phyloP scores from a whole-genome alignment of 192 early-diverging fungal species.

The Dispira parvispora region DNA sequence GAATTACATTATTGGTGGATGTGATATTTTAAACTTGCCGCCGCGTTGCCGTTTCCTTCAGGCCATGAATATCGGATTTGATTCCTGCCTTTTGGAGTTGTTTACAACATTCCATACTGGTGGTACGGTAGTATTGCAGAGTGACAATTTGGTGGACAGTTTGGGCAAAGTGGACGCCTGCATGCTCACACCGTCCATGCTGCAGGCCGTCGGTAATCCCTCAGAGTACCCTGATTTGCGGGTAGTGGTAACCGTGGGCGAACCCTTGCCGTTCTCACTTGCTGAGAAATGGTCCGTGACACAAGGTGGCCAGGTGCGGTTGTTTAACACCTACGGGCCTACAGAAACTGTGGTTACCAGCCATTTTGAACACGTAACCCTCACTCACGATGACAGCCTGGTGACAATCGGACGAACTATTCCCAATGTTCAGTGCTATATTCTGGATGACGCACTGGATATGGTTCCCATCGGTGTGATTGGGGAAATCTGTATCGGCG shows the following conservation, averaged over 20 bases:
- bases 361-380: neutral
- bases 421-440: neutral
- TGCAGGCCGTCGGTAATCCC: neutral
- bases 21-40: neutral
- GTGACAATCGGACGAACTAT: neutral
- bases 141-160: neutral
- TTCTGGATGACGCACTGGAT: neutral
- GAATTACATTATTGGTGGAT: neutral
- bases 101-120: conserved; percentile 1
- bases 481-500: neutral
- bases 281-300: neutral
- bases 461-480: neutral
- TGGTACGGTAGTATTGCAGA: neutral
- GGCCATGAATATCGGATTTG: conserved; percentile 4
- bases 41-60: neutral
- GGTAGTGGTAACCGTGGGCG: neutral
- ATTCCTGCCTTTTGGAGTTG: neutral
- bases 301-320: neutral
- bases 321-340: neutral
- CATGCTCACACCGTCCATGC: neutral
- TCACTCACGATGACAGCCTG: neutral
- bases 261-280: neutral
- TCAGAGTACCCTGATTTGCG: neutral
- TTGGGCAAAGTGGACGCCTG: conserved; percentile 1
- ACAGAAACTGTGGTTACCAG: neutral